Percentiles rank a stretch among this genome's conserved stretches.
These are phyloP conservation scores for Colletotrichum sp. DNA, from an alignment of 2,329 filamentous ascomycete species.

Conservation along the genomic window DNA sequence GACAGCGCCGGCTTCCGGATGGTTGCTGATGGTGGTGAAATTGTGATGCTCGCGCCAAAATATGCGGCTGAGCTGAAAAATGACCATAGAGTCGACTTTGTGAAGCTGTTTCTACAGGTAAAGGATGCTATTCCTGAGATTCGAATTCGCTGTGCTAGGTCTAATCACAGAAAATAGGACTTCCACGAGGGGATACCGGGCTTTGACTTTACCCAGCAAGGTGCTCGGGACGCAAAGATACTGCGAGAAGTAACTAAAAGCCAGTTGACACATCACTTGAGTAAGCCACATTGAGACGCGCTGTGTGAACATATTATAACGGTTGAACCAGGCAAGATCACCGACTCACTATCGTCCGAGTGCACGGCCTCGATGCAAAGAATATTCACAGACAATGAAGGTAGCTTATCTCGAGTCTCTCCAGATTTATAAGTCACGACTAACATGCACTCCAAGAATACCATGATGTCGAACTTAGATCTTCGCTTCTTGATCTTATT, in stretches of 20 bases:
- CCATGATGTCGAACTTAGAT: neutral
- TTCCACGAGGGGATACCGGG: neutral
- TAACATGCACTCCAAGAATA: slow-evolving; percentile 23
- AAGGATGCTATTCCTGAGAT: neutral
- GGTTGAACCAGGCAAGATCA: neutral
- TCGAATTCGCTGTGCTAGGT: neutral
- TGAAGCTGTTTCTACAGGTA: neutral
- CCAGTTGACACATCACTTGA: neutral
- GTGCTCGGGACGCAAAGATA: neutral
- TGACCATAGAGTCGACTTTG: neutral
- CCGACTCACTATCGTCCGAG: neutral
- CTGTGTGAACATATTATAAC: neutral
- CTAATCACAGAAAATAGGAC: neutral
- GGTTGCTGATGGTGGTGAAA: neutral
- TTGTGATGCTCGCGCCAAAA: neutral
- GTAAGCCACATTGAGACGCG: neutral
- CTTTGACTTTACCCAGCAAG: slow-evolving; percentile 1
- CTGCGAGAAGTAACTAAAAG: neutral
- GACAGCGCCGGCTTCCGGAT: neutral
- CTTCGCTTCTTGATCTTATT: slow-evolving; percentile 34
- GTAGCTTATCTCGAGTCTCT: neutral
- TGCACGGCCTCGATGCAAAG: neutral
- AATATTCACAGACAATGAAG: neutral
- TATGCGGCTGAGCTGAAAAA: neutral
- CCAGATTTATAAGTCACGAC: neutral